These are phyloP conservation scores for Platanus orientalis DNA, from an alignment of 164 flowering plant species.

Conservation along the genomic window DNA sequence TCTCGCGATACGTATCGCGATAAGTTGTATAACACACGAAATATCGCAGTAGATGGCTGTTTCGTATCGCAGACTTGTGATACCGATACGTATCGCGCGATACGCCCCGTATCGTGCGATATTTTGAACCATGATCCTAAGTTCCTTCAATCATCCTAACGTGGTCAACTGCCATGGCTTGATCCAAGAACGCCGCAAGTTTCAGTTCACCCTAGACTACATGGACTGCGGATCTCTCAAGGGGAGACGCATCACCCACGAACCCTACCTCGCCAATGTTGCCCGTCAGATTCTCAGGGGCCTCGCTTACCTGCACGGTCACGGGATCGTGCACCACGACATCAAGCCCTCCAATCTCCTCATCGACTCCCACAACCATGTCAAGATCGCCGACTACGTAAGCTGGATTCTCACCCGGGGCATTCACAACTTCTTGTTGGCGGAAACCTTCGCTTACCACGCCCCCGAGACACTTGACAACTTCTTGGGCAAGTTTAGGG, in stretches of 20 bases:
- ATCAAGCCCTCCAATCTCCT: constrained; percentile 80
- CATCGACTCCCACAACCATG: constrained; percentile 44
- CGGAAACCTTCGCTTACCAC: constrained; percentile 86
- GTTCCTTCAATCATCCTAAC: constrained; percentile 60
- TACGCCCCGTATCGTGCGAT: no score
- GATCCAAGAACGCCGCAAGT: constrained; percentile 67
- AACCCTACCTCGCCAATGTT: constrained; percentile 44
- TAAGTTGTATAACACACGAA: no score
- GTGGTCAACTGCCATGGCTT: constrained; percentile 77
- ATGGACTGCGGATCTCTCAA: constrained; percentile 85
- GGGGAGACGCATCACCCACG: constrained; percentile 41
- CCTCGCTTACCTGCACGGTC: constrained; percentile 58
- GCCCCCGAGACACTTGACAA: no score
- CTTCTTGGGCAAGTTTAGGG: no score
- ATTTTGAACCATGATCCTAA: no score
- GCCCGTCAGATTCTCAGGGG: constrained; percentile 60
- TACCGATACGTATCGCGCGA: no score
- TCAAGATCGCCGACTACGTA: constrained; percentile 86
- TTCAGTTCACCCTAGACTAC: constrained; percentile 72
- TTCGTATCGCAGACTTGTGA: no score
- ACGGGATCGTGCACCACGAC: constrained; percentile 72
- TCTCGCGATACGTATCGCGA: no score
- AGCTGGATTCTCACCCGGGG: constrained; percentile 59
- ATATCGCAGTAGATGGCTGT: no score
- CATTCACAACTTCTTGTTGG: constrained; percentile 73